Base-by-base conservation (phyloP, 768 basidiomycete genomes). In the Suillus variegatus region DNA sequence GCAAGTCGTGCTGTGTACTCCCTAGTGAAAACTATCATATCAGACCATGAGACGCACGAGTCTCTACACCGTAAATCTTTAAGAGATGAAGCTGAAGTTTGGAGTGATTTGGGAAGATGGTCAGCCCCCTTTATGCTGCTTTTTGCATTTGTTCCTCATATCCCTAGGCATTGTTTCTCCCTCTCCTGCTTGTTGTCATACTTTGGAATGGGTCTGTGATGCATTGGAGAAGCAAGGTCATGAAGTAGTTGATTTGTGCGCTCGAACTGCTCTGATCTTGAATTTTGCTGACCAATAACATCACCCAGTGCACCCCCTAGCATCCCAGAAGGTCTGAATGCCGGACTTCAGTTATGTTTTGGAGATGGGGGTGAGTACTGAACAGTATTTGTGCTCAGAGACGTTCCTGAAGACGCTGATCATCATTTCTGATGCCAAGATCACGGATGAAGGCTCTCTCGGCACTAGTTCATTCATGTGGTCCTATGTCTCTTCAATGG, bases 341-440 rank as follows among this genome's bases (percentile, higher is more conserved):
- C 85, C 38, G 86, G 83, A 12, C 82, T 87, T 67, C 83, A 87
- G 66, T 72, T 88, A 22, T 73, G 83, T 40, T 86, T 88, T 72
- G 79, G 84, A 5, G 87, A 88, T 58, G 85, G 84, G 56, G 87
- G 87, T 83, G 54, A 64, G 69, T 28, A n/a, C 38, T 66, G 18
- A 61, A 38, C 41, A 2, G 10, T 57, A 57, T 28, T 47, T 35
- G 12, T n/a, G 12, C n/a, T 25, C 70, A 93, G 94, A 85, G 72
- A 71, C 76, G 18, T 82, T 87, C 65, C 77, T 96, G 35, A 88
- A 87, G 71, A 88, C 86, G 0, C 79, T 96, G 6, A 94, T 94
- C 76, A 92, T 93, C 61, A 90, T 93, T 2, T 95, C 94, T 1
- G 83, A 92, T 62, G 90, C 85, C 18, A 78, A 76, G 7, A 65